Conservation (phyloP, 805 yeast genomes). For the Metschnikowia dekortorum region DNA sequence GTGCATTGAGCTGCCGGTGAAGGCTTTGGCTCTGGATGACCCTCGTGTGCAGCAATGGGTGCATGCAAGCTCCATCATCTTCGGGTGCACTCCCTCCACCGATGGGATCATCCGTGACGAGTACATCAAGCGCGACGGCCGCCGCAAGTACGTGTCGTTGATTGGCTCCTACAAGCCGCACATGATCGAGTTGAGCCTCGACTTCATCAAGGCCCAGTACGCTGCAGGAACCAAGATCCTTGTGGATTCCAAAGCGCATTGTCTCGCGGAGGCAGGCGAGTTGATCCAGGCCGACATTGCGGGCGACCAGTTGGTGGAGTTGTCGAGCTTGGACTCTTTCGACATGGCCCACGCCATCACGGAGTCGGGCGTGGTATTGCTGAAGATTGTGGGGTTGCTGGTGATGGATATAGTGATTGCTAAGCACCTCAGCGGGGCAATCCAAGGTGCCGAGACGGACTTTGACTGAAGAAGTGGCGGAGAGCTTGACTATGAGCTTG, state of each 20-base stretch:
- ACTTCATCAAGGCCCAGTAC: slow-evolving; percentile 30
- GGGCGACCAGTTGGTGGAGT: slow-evolving; percentile 40
- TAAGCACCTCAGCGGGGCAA: slow-evolving; percentile 29
- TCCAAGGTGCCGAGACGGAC: slow-evolving; percentile 10
- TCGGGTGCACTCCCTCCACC: slow-evolving; percentile 59
- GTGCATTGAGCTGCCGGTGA: slow-evolving; percentile 22
- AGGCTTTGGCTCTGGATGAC: neutral
- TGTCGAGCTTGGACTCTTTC: slow-evolving; percentile 30
- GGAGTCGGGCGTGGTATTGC: slow-evolving; percentile 32
- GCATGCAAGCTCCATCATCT: slow-evolving; percentile 43
- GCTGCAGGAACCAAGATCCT: slow-evolving; percentile 41
- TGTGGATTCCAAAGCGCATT: slow-evolving; percentile 58
- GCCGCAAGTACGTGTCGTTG: slow-evolving; percentile 43
- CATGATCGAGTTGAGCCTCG: slow-evolving; percentile 57
- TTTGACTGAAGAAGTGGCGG: neutral
- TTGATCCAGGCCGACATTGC: slow-evolving; percentile 44
- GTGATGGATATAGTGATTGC: slow-evolving; percentile 62
- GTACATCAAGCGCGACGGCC: slow-evolving; percentile 27
- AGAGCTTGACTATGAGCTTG: no score
- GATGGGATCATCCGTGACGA: slow-evolving; percentile 39
- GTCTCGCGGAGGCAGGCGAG: slow-evolving; percentile 62
- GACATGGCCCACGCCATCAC: slow-evolving; percentile 3
- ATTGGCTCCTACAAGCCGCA: slow-evolving; percentile 68
- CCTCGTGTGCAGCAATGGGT: slow-evolving; percentile 16
- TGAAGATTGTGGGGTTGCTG: slow-evolving; percentile 58